Percentiles rank a stretch among this genome's conserved stretches.
These are phyloP conservation scores for Chalciporus sphaerocephalus DNA, from an alignment of 768 basidiomycete species.

Conservation along the genomic window DNA sequence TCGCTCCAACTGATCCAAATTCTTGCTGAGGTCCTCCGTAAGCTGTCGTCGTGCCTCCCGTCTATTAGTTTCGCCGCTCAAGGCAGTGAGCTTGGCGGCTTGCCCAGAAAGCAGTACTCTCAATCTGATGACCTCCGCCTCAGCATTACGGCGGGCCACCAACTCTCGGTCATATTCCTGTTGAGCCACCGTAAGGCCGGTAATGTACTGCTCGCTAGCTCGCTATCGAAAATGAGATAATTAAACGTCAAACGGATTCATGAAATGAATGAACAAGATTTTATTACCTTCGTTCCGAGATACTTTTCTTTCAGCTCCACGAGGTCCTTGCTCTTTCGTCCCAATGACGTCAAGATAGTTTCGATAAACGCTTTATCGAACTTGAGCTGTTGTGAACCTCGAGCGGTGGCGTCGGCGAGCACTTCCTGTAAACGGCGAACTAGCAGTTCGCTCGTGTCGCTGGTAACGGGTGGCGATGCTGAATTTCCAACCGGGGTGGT, in stretches of 20 bases:
- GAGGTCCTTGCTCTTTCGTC: constrained; percentile 58
- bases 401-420: constrained; percentile 54
- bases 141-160: constrained; percentile 81
- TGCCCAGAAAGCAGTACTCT: constrained; percentile 86
- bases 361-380: constrained; percentile 75
- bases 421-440: constrained; percentile 55
- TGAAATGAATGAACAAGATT: not conserved
- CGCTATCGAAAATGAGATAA: constrained; percentile 47
- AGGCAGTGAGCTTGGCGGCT: constrained; percentile 77
- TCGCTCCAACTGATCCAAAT: constrained; percentile 72
- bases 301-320: constrained; percentile 67
- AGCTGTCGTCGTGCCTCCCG: constrained; percentile 78
- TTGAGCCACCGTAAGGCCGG: constrained; percentile 88
- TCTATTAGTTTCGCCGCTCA: constrained; percentile 72
- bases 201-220: constrained; percentile 86
- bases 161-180: constrained; percentile 93
- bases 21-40: constrained; percentile 73
- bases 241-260: not conserved
- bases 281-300: constrained; percentile 82
- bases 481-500: constrained; percentile 38
- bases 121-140: constrained; percentile 85
- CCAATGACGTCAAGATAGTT: constrained; percentile 61
- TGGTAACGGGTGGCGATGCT: constrained; percentile 21
- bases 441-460: constrained; percentile 44
- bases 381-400: constrained; percentile 56